Percentiles rank a stretch among this genome's conserved stretches.
phyloP scores from a whole-genome alignment of 2,329 filamentous ascomycete species.

The Colletotrichum spaethianum region DNA sequence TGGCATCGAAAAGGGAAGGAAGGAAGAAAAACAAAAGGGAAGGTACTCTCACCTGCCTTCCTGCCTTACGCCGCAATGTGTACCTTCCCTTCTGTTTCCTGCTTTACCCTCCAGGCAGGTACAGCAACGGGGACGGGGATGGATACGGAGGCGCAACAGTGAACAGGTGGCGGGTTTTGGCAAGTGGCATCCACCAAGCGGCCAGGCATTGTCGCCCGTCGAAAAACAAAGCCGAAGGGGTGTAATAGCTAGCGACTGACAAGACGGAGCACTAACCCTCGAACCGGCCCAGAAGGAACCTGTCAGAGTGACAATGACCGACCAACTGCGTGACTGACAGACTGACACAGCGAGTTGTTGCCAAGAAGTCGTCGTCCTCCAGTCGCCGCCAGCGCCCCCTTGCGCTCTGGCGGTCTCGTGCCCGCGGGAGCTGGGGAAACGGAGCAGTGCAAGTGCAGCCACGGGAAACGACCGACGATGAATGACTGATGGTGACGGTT shows the following conservation, averaged over 20 bases:
- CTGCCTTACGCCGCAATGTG: neutral
- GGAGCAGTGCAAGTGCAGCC: slow-evolving; percentile 23
- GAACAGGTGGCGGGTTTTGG: no score
- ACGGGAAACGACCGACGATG: neutral
- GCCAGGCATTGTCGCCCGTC: no score
- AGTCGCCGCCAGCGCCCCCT: slow-evolving; percentile 23
- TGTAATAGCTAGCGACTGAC: neutral
- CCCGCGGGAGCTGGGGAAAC: slow-evolving; percentile 10
- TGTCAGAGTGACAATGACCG: neutral
- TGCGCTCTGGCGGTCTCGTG: slow-evolving; percentile 24
- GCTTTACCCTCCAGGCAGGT: neutral
- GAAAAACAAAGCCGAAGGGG: no score
- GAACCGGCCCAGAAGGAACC: neutral
- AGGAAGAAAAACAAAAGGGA: neutral
- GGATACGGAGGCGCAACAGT: no score
- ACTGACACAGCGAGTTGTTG: neutral
- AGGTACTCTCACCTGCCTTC: neutral
- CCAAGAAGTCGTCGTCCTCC: slow-evolving; percentile 5
- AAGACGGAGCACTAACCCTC: neutral
- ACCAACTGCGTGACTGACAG: no score
- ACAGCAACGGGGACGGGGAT: neutral
- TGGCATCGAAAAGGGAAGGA: neutral
- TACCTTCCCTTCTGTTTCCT: neutral
- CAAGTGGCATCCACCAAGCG: neutral
- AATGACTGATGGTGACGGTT: neutral